Conservation (phyloP, 495 filamentous ascomycete species). For the Penicillium arizonense region DNA sequence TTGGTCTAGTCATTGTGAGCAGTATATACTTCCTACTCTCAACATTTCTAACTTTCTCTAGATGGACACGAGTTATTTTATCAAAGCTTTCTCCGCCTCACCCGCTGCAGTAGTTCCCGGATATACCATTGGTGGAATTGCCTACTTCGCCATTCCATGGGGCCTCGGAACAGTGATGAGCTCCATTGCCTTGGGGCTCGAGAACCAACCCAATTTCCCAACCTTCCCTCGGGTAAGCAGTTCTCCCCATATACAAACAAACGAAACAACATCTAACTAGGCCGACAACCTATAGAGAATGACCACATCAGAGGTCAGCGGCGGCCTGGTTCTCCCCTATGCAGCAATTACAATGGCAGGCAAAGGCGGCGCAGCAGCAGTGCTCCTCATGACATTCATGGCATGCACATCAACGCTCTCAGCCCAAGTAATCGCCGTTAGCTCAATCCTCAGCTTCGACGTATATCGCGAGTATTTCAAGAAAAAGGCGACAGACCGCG, state of each 20-base stretch:
- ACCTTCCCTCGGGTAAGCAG: conserved; percentile 40
- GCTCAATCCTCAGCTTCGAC: conserved; percentile 41
- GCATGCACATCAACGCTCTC: conserved; percentile 43
- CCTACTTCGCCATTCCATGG: conserved; percentile 46
- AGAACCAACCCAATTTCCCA: conserved; percentile 40
- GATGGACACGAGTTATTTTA: conserved; percentile 49
- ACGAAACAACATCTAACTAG: background rate
- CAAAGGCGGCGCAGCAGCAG: conserved; percentile 39
- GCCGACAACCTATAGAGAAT: conserved; percentile 23
- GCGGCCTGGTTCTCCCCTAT: conserved; percentile 42
- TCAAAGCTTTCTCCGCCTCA: conserved; percentile 43
- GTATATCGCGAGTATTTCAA: conserved; percentile 48
- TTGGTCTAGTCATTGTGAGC: conserved; percentile 41
- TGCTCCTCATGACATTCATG: conserved; percentile 47
- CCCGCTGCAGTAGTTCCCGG: conserved; percentile 40
- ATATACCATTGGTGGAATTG: conserved; percentile 45
- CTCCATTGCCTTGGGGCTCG: conserved; percentile 37
- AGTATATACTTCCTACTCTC: background rate
- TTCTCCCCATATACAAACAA: background rate
- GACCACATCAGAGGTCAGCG: conserved; percentile 36
- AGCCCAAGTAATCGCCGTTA: conserved; percentile 43
- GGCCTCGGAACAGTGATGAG: conserved; percentile 42
- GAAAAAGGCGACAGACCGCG: conserved; percentile 32
- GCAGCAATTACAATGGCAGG: conserved; percentile 42
- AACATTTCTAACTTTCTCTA: conserved; percentile 10